These are phyloP conservation scores for Colletotrichum somersetense DNA, from an alignment of 2,329 filamentous ascomycete species.

Conservation along the genomic window DNA sequence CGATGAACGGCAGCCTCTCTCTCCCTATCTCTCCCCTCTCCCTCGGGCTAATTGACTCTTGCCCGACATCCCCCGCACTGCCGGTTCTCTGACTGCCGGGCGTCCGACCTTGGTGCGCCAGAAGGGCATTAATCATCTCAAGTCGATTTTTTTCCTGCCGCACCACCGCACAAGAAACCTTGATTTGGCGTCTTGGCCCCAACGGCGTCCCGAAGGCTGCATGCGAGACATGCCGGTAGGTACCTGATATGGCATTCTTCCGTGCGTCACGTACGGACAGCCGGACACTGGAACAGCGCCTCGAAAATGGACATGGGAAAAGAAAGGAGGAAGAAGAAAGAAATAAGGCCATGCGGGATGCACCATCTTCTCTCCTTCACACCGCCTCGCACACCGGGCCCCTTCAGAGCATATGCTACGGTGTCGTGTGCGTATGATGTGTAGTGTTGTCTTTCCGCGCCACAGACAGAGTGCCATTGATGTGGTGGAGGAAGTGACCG, in stretches of 20 bases:
- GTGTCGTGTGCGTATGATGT: background rate
- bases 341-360: background rate
- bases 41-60: background rate
- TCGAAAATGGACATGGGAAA: background rate
- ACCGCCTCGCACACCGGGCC: background rate
- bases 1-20: constrained; percentile 27
- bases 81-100: constrained; percentile 17
- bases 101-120: background rate
- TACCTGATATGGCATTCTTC: background rate
- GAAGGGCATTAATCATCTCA: constrained; percentile 28
- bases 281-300: background rate
- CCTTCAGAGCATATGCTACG: background rate
- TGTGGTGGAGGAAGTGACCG: constrained; percentile 22
- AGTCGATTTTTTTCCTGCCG: background rate
- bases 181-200: background rate
- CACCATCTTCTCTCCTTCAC: background rate
- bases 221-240: background rate
- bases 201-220: background rate
- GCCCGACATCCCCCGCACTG: background rate
- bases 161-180: background rate
- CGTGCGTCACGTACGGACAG: background rate
- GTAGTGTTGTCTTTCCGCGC: background rate
- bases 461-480: background rate
- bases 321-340: too few relatives aligned
- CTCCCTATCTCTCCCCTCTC: background rate